Conservation (phyloP, 192 early-diverging fungal genomes). For the Coemansia sp. region DNA sequence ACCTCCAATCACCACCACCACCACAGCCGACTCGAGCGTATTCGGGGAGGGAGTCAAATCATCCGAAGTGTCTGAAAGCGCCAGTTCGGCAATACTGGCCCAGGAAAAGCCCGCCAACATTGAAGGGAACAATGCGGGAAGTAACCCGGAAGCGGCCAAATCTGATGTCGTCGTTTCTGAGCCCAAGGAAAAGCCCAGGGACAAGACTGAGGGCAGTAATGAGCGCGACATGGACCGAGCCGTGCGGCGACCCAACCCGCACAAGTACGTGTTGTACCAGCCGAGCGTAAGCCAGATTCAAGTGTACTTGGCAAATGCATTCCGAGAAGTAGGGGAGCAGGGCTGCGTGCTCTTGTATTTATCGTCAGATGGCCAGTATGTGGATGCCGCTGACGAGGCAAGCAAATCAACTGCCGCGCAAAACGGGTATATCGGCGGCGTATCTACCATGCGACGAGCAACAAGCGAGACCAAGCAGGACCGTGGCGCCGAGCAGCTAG, state of each 20-base stretch:
- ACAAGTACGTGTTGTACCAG: conserved; percentile 93
- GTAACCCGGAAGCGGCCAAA: not conserved
- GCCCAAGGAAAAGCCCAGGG: conserved; percentile 12
- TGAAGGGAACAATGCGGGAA: not conserved
- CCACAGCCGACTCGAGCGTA: conserved; percentile 19
- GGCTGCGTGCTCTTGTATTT: conserved; percentile 85
- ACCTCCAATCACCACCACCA: conserved; percentile 5
- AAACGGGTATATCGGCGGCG: conserved; percentile 45
- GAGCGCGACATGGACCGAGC: conserved; percentile 23
- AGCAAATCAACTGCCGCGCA: conserved; percentile 2
- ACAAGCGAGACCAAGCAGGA: conserved; percentile 29
- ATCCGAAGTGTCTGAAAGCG: conserved; percentile 4
- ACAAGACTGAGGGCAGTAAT: conserved; percentile 6
- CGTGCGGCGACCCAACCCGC: conserved; percentile 62
- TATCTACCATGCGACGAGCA: conserved; percentile 46
- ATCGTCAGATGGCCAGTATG: conserved; percentile 76
- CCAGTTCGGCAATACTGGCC: not conserved
- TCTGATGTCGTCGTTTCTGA: not conserved
- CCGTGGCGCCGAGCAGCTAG: conserved; percentile 45
- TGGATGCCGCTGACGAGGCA: not conserved
- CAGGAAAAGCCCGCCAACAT: conserved; percentile 1
- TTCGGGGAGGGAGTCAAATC: conserved; percentile 3
- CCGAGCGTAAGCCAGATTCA: conserved; percentile 88
- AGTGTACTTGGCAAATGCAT: conserved; percentile 88
- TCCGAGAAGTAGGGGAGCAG: conserved; percentile 85